A percentile compares a stretch with the other conserved stretches of the same genome.
These are phyloP conservation scores for Trichosporon coremiiforme DNA, from an alignment of 1,284 basidiomycete species.

Conservation along the genomic window DNA sequence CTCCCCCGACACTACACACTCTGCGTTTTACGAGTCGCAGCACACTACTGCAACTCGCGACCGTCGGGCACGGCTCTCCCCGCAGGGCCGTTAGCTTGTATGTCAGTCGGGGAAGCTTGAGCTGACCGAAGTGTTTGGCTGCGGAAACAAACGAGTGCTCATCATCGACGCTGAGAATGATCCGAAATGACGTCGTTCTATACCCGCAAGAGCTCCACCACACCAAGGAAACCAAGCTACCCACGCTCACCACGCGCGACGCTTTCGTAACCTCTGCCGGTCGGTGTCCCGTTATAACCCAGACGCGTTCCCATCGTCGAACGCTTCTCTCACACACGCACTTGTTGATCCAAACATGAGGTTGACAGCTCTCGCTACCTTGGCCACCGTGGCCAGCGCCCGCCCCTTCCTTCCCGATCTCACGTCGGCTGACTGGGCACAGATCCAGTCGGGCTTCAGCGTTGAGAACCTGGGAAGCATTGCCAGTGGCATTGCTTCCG, in stretches of 20 bases:
- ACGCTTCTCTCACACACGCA: background rate
- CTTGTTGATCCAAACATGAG: constrained; percentile 12
- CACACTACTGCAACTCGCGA: background rate
- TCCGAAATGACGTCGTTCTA: background rate
- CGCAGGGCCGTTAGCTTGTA: background rate
- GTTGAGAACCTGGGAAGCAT: constrained; percentile 3
- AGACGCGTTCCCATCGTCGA: background rate
- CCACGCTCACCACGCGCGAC: constrained; percentile 1
- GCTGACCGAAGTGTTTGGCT: background rate
- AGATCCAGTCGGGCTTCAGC: constrained; percentile 16
- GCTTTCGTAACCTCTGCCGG: constrained; percentile 6
- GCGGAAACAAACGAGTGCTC: background rate
- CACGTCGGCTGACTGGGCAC: constrained; percentile 14
- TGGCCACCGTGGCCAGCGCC: constrained; percentile 2
- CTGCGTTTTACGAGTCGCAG: too few relatives aligned
- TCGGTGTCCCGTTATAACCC: background rate
- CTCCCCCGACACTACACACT: too few relatives aligned
- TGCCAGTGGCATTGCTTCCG: constrained; percentile 9
- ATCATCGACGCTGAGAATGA: background rate
- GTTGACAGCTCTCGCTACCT: constrained; percentile 8
- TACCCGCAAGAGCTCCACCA: background rate
- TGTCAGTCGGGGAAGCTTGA: background rate
- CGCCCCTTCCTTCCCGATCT: constrained; percentile 19
- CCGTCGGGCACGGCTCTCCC: background rate
- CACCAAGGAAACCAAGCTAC: background rate